Percentiles rank a stretch among this genome's conserved stretches.
Conservation (phyloP, 2,329 filamentous ascomycete species). For the Stemphylium vesicarium region DNA sequence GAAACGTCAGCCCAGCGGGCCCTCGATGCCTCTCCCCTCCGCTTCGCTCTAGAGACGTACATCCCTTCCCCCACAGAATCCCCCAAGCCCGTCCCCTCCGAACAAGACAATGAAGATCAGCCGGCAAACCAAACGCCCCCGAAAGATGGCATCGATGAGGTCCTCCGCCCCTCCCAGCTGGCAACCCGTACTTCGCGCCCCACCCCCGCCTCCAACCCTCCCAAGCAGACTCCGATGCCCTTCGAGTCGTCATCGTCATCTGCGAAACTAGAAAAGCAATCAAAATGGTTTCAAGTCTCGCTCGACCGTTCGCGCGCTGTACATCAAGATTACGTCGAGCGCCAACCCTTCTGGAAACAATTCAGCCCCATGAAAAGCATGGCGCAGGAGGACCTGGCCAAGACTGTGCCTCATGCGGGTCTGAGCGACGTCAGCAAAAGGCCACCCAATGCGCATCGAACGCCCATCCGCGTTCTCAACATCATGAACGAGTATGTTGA, state of each 20-base stretch:
- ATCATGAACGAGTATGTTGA: slow-evolving; percentile 31
- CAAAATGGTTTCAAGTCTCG: slow-evolving; percentile 51
- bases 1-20: slow-evolving; percentile 50
- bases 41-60: slow-evolving; percentile 53
- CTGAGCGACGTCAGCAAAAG: slow-evolving; percentile 51
- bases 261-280: slow-evolving; percentile 14
- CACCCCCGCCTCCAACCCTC: slow-evolving; percentile 3
- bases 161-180: slow-evolving; percentile 38
- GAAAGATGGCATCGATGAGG: slow-evolving; percentile 36
- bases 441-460: slow-evolving; percentile 41
- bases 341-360: slow-evolving; percentile 43
- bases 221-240: slow-evolving; percentile 27
- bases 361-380: slow-evolving; percentile 41
- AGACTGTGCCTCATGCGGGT: slow-evolving; percentile 49
- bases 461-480: slow-evolving; percentile 39
- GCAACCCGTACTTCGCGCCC: slow-evolving; percentile 18
- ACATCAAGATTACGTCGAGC: slow-evolving; percentile 52
- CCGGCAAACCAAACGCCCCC: slow-evolving; percentile 4
- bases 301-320: slow-evolving; percentile 48
- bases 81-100: neutral
- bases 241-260: slow-evolving; percentile 21
- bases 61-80: neutral
- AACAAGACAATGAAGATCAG: slow-evolving; percentile 19
- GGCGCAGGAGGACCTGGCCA: slow-evolving; percentile 48
- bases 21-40: slow-evolving; percentile 54